phyloP scores from a whole-genome alignment of 306 rosid species.

The Benincasa hispida region DNA sequence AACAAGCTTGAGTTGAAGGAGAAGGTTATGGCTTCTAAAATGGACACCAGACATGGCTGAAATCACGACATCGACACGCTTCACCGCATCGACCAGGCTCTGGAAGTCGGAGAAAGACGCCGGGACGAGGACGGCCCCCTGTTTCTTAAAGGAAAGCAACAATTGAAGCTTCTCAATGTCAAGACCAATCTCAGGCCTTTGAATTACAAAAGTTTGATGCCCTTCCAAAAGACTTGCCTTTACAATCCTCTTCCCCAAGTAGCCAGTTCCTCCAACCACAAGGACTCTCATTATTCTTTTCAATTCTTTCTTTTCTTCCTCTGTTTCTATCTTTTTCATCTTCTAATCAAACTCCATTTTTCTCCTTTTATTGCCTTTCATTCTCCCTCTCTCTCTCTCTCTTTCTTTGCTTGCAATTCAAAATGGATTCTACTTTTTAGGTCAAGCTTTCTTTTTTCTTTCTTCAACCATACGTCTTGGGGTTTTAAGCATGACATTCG shows the following conservation, averaged over 20 bases:
- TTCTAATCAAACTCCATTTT: background rate
- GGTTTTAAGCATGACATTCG: no score
- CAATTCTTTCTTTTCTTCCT: background rate
- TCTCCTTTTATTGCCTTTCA: background rate
- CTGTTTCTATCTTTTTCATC: background rate
- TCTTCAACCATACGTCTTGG: no score
- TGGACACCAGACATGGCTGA: slow-evolving; percentile 75
- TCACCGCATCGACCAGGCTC: slow-evolving; percentile 65
- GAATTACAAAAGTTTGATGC: slow-evolving; percentile 52
- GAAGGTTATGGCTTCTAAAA: slow-evolving; percentile 47
- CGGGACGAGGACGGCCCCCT: slow-evolving; percentile 51
- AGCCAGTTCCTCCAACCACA: slow-evolving; percentile 77
- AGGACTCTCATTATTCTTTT: slow-evolving; percentile 64
- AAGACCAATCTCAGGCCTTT: slow-evolving; percentile 54
- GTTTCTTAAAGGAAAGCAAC: slow-evolving; percentile 49
- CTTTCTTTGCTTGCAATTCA: background rate
- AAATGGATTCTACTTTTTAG: background rate
- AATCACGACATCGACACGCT: slow-evolving; percentile 60
- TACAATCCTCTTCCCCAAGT: slow-evolving; percentile 61
- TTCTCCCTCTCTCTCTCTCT: background rate
- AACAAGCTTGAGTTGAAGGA: slow-evolving; percentile 73
- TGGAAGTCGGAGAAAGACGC: slow-evolving; percentile 53
- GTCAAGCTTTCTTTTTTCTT: background rate
- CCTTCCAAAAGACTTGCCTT: slow-evolving; percentile 58
- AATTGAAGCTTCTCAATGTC: slow-evolving; percentile 57